Conservation (phyloP, 1,284 basidiomycete genomes). For the Boletellus deceptivus region DNA sequence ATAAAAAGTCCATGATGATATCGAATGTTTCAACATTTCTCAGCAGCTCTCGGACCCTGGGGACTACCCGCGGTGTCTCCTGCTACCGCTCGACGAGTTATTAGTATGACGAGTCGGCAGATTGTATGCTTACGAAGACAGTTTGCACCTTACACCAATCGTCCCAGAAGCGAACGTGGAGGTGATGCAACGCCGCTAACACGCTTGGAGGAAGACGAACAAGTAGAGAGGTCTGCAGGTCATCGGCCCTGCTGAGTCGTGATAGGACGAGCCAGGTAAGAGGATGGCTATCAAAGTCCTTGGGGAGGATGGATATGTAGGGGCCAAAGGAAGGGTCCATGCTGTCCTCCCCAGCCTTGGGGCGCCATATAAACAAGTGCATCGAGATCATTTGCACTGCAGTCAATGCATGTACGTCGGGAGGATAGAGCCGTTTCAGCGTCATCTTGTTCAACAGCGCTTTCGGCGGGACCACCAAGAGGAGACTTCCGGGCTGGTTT, state of each 20-base stretch:
- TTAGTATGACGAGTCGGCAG: background rate
- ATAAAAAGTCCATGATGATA: conserved; percentile 46
- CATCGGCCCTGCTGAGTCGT: conserved; percentile 7
- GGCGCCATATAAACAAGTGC: conserved; percentile 58
- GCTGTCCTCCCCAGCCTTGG: conserved; percentile 39
- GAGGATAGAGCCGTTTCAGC: conserved; percentile 53
- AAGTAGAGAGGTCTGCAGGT: conserved; percentile 35
- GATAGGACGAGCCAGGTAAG: conserved; percentile 61
- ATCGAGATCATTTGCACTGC: conserved; percentile 61
- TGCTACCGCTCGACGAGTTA: conserved; percentile 8
- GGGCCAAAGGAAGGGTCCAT: conserved; percentile 64
- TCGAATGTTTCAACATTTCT: conserved; percentile 15
- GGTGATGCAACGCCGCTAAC: conserved; percentile 42
- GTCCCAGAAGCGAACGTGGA: conserved; percentile 51
- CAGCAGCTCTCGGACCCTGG: background rate
- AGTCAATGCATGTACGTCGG: conserved; percentile 37
- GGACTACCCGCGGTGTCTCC: conserved; percentile 5
- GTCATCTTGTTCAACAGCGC: conserved; percentile 72
- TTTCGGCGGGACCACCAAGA: conserved; percentile 69
- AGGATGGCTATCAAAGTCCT: conserved; percentile 70
- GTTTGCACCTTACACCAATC: conserved; percentile 55
- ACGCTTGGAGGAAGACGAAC: conserved; percentile 52
- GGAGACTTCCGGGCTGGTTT: conserved; percentile 47
- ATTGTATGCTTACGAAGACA: conserved; percentile 44
- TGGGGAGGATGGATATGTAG: conserved; percentile 74